Evolutionary conservation across 768 basidiomycete genomes (phyloP), one percentile per base, ranked within the genome.

Genomic region (Mycena haematopus): DNA sequence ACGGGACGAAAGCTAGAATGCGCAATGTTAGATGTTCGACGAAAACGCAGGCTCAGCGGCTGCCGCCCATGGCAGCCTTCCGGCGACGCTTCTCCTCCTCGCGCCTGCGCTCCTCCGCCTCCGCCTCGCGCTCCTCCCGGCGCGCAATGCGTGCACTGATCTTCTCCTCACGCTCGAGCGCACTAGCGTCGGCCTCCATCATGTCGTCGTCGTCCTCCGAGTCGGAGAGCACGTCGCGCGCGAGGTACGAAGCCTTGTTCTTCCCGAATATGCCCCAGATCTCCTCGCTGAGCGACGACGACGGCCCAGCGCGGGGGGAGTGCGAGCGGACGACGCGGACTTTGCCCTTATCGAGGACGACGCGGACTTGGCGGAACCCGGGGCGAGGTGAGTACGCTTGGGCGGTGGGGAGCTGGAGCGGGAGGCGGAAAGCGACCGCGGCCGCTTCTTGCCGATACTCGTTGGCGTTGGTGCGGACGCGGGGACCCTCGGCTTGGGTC

Each of bases 251-350:
- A 36, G 74, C 73, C 38, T 86, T 81, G 67, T 89, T 82, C 69
- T 87, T 87, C 47, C 91, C 91, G 69, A 92, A 90, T 57, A 90
- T 60, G 63, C 81, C 80, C 90, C 90, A 92, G 42, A 91, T 92
- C 67, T 84, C 79, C 5, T 77, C 74, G 33, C 83, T 77, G 66
- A 89, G 72, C 27, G 63, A 31, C 29, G 25, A 1, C 31, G 46
- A n/a, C 31, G 51, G 40, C 14, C 42, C 54, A 17, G 69, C 71
- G 7, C n/a, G 77, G 78, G 86, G 2, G 76, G 76, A 33, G 89
- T 46, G 62, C 46, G 63, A 56, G 31, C 54, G 60, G 62, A 55
- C 15, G 46, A 17, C 11, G 53, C 14, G 9, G 54, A 62, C 25
- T 62, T 62, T 2, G 31, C 33, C 25, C 17, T 25, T 5, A 19